These are phyloP conservation scores for Gastrodia elata DNA, from an alignment of 106 monocot species.

Conservation along the genomic window DNA sequence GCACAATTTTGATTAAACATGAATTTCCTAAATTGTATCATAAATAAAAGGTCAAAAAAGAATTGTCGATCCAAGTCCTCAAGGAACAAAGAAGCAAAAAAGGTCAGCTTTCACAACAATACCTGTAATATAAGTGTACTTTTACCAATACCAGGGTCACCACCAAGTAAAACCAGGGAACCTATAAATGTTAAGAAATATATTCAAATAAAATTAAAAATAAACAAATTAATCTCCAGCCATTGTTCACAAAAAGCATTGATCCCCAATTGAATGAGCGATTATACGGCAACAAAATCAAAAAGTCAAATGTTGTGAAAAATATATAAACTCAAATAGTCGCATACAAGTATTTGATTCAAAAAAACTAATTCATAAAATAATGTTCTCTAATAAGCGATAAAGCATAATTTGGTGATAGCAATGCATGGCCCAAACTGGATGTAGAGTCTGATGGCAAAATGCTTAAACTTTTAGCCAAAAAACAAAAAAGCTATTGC, in stretches of 20 bases:
- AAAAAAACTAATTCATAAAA: not conserved
- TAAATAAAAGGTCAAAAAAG: not conserved
- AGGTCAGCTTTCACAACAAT: not conserved
- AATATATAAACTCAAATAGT: not conserved
- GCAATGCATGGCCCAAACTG: too few species aligned
- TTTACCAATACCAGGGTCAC: constrained; percentile 99
- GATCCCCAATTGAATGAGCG: not conserved
- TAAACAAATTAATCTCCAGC: not conserved
- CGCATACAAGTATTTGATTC: not conserved
- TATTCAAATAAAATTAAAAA: not conserved
- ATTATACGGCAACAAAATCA: not conserved
- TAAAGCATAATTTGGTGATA: not conserved
- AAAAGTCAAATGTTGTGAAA: not conserved
- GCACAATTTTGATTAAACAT: not conserved
- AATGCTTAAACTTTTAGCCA: too few species aligned
- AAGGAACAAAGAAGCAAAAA: not conserved
- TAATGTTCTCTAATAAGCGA: not conserved
- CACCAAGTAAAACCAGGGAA: constrained; percentile 88
- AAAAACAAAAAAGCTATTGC: too few species aligned
- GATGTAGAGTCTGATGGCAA: too few species aligned
- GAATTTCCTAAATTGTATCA: not conserved
- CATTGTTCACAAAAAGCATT: not conserved
- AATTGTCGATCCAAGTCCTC: not conserved
- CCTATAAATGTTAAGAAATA: constrained; percentile 39
- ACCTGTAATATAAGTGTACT: constrained; percentile 94